Evolutionary conservation across 768 basidiomycete species (phyloP), one percentile per base, ranked within the genome.

Genomic region (Lepiota brunneoincarnata): DNA sequence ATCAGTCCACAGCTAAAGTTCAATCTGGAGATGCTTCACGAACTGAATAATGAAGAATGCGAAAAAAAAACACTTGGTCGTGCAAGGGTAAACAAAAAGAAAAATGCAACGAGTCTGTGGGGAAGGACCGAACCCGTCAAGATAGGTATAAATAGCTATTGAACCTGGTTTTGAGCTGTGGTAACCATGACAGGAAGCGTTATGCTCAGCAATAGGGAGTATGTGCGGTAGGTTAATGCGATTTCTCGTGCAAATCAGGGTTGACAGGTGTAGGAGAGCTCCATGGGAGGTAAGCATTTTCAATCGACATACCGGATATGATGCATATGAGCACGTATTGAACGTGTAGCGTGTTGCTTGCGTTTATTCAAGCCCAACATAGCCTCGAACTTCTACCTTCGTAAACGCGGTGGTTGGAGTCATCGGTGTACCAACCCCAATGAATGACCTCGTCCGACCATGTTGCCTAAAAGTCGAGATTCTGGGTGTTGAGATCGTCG

Each of bases 401-500:
- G 90, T 89, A 58, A 88, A 87, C 3, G 86, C 91, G 17, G 86
- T 89, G 6, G 91, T 93, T 10, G 91, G 88, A 23, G 86, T 86
- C 18, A 83, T 79, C 14, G 84, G 82, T 21, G 79, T 73, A 40
- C 82, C 81, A 7, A 91, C 61, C 18, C 86, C 85, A 65, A 92
- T 89, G 59, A 89, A 87, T 39, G 88, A 89, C 63, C 79, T 78
- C 40, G 85, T 84, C 53, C 85, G 79, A 31, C 87, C 87, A 51
- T 83, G 79, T 18, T 78, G 71, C 47, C 79, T 81, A 66, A 86
- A 83, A 9, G 84, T 84, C 40, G 88, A 81, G 11, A 89, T 81
- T 36, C 86, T 82, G 2, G 89, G 89, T 12, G 87, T 88, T 36
- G 76, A 71, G 57, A 82, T 67, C 39, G 74, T 76, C 17, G 83